Evolutionary conservation across 2,329 filamentous ascomycete genomes (phyloP), one percentile per base, ranked within the genome.

Genomic region (Xylaria sp.): DNA sequence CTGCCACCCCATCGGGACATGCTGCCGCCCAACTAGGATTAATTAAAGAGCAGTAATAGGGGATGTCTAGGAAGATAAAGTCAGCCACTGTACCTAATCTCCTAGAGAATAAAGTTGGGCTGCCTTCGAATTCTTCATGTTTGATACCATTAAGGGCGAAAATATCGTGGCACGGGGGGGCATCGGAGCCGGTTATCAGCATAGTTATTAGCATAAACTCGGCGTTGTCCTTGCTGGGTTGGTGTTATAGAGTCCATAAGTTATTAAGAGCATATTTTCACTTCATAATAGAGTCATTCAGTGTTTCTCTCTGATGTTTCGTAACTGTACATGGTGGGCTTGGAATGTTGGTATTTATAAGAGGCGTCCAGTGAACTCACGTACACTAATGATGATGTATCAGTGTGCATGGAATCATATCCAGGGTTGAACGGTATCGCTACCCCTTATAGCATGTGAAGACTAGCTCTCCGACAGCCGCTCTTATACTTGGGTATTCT

Each of bases 1-100:
- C 73, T 1, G 73, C 71, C 20, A 69, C 73, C 3, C 73, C 74
- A 5, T 73, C 73, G 6, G 73, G 73, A 29, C 65, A 71, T 22
- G 68, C 55, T 9, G 65, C 59, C 15, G 44, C 55, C 3, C 53
- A 69, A 5, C 22, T 69, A 11, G 60, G 59, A 17, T 50, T 68
- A 5, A 3, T 22, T 4, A 61, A 61, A 6, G 38, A 59, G 31
- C 15, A 59, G 38, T 59, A 60, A 9, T 10, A n/a, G 6, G 3
- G 2, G 36, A 17, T 49, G 45, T 31, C n/a, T 5, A 20, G 25
- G 7, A n/a, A 31, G 13, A 11, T 44, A 11, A 2, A 45, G 47
- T 22, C 31, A 5, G 13, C 9, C 39, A 5, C 20, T 22, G 7
- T 55, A 15, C 20, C 33, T 13, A 17, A 11, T 22, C 3, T 13